Evolutionary conservation across 2,329 filamentous ascomycete species (phyloP).

Genomic region (Esteya vermicola): DNA sequence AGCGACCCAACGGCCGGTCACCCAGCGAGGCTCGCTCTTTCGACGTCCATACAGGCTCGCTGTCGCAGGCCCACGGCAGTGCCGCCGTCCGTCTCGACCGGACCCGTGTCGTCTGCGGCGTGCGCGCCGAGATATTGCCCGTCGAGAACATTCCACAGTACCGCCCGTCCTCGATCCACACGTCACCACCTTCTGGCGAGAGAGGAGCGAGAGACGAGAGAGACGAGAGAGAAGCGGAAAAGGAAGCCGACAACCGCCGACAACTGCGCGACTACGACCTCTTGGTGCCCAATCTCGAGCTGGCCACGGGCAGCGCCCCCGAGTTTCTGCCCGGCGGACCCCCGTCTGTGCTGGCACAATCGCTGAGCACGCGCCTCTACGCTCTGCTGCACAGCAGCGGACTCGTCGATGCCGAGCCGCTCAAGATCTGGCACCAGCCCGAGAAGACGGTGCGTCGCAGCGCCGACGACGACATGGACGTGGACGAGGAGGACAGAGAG

Average conservation of each 20-base stretch:
- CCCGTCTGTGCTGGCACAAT: constrained; percentile 68
- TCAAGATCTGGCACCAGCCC: constrained; percentile 58
- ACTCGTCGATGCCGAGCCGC: constrained; percentile 49
- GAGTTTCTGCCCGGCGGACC: constrained; percentile 73
- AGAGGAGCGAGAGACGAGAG: no score
- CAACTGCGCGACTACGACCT: constrained; percentile 53
- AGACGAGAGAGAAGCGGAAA: background rate
- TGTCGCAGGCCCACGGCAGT: constrained; percentile 82
- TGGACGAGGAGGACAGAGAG: constrained; percentile 13
- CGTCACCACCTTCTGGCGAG: no score
- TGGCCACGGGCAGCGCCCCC: constrained; percentile 81
- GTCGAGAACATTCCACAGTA: constrained; percentile 60
- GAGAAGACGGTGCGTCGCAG: constrained; percentile 18
- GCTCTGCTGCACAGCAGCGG: constrained; percentile 59
- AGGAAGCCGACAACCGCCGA: constrained; percentile 15
- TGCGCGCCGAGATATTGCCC: constrained; percentile 72
- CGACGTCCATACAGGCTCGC: constrained; percentile 67
- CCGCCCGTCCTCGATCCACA: constrained; percentile 23
- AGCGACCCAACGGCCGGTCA: constrained; percentile 69
- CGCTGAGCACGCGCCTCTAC: constrained; percentile 66
- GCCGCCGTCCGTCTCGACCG: constrained; percentile 79
- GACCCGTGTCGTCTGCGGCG: constrained; percentile 87
- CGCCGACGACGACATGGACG: constrained; percentile 14
- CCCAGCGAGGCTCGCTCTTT: constrained; percentile 55
- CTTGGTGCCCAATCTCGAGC: constrained; percentile 83